These are phyloP conservation scores for Coprinellus micaceus DNA, from an alignment of 768 basidiomycete genomes.

Conservation along the genomic window DNA sequence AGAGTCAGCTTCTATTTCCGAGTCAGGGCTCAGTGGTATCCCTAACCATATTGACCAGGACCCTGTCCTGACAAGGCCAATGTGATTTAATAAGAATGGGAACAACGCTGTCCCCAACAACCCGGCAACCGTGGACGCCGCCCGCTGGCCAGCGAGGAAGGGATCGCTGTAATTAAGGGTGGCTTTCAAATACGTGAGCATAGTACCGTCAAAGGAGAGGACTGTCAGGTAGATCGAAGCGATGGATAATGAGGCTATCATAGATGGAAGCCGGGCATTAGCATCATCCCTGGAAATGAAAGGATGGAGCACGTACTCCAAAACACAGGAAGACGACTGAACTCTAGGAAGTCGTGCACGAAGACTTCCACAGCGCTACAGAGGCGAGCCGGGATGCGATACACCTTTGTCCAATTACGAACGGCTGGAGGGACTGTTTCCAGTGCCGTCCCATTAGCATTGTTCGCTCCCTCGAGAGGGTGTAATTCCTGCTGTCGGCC, in stretches of 20 bases:
- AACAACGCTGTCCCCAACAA: conserved; percentile 43
- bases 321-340: conserved; percentile 18
- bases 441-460: background rate
- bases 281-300: conserved; percentile 11
- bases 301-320: conserved; percentile 12
- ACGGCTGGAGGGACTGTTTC: background rate
- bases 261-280: conserved; percentile 28
- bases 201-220: conserved; percentile 45
- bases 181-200: conserved; percentile 47
- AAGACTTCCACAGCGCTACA: background rate
- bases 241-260: conserved; percentile 36
- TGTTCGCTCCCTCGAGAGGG: too few relatives aligned
- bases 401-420: background rate
- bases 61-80: conserved; percentile 46
- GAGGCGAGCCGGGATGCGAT: background rate
- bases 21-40: conserved; percentile 1
- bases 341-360: conserved; percentile 1
- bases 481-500: background rate
- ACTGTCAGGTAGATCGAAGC: conserved; percentile 42
- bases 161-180: conserved; percentile 39
- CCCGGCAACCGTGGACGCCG: conserved; percentile 41
- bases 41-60: conserved; percentile 53
- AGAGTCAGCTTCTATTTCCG: conserved; percentile 13
- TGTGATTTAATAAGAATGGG: conserved; percentile 34
- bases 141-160: conserved; percentile 49